Conservation (phyloP, 2,329 filamentous ascomycete species). For the Stagonosporopsis tanaceti region DNA sequence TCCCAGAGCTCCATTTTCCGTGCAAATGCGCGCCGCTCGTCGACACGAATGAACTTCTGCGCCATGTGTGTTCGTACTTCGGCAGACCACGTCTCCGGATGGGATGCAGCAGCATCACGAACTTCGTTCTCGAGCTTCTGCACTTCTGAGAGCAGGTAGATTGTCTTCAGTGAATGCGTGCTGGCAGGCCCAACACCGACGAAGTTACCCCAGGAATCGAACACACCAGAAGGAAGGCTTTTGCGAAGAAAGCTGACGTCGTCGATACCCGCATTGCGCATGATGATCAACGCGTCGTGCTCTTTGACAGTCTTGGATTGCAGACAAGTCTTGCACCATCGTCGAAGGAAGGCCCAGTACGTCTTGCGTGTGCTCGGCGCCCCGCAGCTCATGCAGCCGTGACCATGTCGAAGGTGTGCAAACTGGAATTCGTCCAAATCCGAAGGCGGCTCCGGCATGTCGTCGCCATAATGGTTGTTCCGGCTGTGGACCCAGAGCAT, state of each 20-base stretch:
- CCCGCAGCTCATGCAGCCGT: slow-evolving; percentile 51
- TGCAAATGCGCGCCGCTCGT: slow-evolving; percentile 45
- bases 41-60: slow-evolving; percentile 35
- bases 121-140: slow-evolving; percentile 39
- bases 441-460: slow-evolving; percentile 45
- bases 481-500: slow-evolving; percentile 51
- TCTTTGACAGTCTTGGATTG: slow-evolving; percentile 44
- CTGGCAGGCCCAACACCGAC: slow-evolving; percentile 46
- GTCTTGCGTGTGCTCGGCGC: slow-evolving; percentile 50
- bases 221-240: slow-evolving; percentile 44
- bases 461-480: slow-evolving; percentile 42
- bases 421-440: slow-evolving; percentile 52
- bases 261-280: slow-evolving; percentile 37
- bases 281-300: slow-evolving; percentile 38
- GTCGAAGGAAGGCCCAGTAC: slow-evolving; percentile 53
- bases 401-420: slow-evolving; percentile 49
- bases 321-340: slow-evolving; percentile 53
- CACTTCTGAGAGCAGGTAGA: slow-evolving; percentile 44
- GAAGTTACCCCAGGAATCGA: slow-evolving; percentile 52
- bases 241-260: slow-evolving; percentile 40
- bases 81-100: slow-evolving; percentile 27
- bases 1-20: slow-evolving; percentile 51
- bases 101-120: slow-evolving; percentile 24
- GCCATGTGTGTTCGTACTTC: slow-evolving; percentile 34
- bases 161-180: slow-evolving; percentile 44